Base-by-base conservation (phyloP, 768 basidiomycete genomes). In the Dioszegia aurantiaca region DNA sequence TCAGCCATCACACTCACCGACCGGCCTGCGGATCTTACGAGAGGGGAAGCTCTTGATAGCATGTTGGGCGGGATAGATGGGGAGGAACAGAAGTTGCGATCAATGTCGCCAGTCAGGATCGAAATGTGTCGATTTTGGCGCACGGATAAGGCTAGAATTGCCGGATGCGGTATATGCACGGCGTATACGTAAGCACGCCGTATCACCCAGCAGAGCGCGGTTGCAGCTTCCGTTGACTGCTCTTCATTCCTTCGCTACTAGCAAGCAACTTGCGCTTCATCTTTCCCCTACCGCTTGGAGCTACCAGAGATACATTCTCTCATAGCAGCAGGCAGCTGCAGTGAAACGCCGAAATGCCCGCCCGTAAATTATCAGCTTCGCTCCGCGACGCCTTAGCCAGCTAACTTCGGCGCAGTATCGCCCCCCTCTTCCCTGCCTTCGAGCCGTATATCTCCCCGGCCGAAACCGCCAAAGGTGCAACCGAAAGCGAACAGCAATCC, bases 401-500 rank as follows among this genome's bases (percentile, higher is more conserved):
- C 46, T 47, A 28, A 47, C 37, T 40, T 33, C 33, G n/a, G n/a
- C n/a, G 27, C 24, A 27, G 33, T 40, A 5, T 53, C 37, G 11
- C 36, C 37, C 14, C 41, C 46, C 24, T n/a, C 46, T 28, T 21
- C 40, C 19, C 37, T 17, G 42, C 23, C 49, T 21, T n/a, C 48
- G 1, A 31, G 37, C 31, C 37, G 54, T 12, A 19, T 26, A 4
- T 52, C 51, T 3, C 40, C 61, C 17, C 49, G 39, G 12, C 19
- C 58, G 5, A 63, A 60, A 9, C 54, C 49, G 51, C 24, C 44
- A 17, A 43, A 27, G n/a, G 23, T 54, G 3, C 43, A 55, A 3
- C 63, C 52, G 33, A 53, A 49, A 19, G 44, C 57, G 17, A 60
- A 59, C 30, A 27, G 52, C 36, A 67, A 67, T 33, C 62, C 62